Evolutionary conservation across 2,329 filamentous ascomycete genomes (phyloP), one percentile per base, ranked within the genome.

Genomic region (Paramyrothecium sp.): DNA sequence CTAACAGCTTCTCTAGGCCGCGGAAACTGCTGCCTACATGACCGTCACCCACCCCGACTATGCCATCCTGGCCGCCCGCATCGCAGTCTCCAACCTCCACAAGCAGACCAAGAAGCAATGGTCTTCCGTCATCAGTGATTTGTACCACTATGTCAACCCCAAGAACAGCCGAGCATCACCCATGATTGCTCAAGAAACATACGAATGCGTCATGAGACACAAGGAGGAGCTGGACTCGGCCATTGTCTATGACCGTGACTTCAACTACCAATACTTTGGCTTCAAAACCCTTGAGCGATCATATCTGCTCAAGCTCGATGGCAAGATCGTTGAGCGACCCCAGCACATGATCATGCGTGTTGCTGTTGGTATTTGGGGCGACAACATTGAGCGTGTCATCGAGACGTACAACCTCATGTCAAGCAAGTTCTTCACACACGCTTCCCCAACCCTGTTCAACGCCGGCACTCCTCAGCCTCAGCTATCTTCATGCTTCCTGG

Each of bases 261-360:
- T 99, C 85, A 97, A 98, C 85, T 99, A 99, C 82, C 95, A 99
- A 81, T 99, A 96, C 81, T 99, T 99, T 70, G 95, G 95, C 63
- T 99, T 99, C 88, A 99, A 99, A 86, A 99, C 95, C 8, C 82
- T 99, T 44, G 95, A 99, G 82, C 89, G 95, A 60, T 99, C 95
- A 71, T 99, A 99, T 72, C 89, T 99, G 54, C 88, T 99, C 65
- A 93, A 96, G 73, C 90, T 98, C 64, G 86, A 97, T 69, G 93
- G 92, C 73, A 96, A 97, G 80, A 92, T 98, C 71, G 94, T 93
- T 54, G 95, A 99, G 81, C 88, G 95, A 69, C 95, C 95, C 49
- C 95, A 99, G 78, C 95, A 99, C 81, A 95, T 99, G 92, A 94
- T 99, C 69, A 99, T 99, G 95, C 92, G 95, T 84, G 95, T 99